Percentiles rank a stretch among this genome's conserved stretches.
Evolutionary conservation across 1,139 yeast species (phyloP).

Genomic region (Geotrichum reessii): DNA sequence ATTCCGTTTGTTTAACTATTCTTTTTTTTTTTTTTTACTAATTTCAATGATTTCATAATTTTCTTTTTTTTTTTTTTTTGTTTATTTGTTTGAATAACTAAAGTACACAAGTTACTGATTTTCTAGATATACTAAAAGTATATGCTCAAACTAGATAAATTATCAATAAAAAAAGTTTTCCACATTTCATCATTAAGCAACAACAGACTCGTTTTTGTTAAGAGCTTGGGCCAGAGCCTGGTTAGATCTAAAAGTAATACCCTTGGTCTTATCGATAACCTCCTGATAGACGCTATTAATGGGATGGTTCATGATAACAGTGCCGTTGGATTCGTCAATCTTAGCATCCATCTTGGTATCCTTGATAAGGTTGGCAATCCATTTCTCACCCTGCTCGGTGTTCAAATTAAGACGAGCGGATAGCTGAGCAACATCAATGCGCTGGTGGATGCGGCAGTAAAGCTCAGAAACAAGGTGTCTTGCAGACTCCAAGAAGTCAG

Average conservation of each 20-base stretch:
- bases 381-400: constrained; percentile 46
- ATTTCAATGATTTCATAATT: neutral
- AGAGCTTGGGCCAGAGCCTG: constrained; percentile 43
- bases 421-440: constrained; percentile 42
- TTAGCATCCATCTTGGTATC: constrained; percentile 48
- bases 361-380: constrained; percentile 47
- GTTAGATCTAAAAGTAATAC: constrained; percentile 50
- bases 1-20: neutral
- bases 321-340: constrained; percentile 45
- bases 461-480: constrained; percentile 48
- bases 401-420: constrained; percentile 42
- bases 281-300: constrained; percentile 48
- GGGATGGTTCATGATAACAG: constrained; percentile 46
- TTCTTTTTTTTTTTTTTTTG: neutral
- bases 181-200: constrained; percentile 14
- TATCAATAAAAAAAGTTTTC: neutral
- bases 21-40: neutral
- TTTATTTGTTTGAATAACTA: neutral
- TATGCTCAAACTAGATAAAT: neutral
- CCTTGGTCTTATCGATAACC: constrained; percentile 56
- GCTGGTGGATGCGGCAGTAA: constrained; percentile 49
- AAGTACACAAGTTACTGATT: neutral
- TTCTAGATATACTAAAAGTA: neutral
- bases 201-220: constrained; percentile 25
- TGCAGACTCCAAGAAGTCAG: constrained; percentile 43